These are phyloP conservation scores for Purshia tridentata DNA, from an alignment of 306 rosid genomes.

Conservation along the genomic window DNA sequence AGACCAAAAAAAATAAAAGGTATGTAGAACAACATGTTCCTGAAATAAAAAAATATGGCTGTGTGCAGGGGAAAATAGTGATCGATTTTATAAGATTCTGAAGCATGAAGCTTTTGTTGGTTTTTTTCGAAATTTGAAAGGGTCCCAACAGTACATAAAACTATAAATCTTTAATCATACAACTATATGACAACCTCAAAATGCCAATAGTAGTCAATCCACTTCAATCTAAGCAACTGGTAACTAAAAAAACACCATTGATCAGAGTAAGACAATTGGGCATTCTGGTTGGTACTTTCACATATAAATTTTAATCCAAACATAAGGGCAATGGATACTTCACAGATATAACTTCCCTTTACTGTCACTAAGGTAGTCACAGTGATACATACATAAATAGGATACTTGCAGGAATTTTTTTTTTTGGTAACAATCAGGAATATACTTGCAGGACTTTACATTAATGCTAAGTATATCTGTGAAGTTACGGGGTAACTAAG, in stretches of 20 bases:
- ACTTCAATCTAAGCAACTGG: background rate
- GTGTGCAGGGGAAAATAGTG: background rate
- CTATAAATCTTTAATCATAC: background rate
- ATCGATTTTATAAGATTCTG: background rate
- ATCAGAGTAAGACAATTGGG: no score
- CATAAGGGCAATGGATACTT: background rate
- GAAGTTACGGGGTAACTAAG: background rate
- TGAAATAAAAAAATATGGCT: background rate
- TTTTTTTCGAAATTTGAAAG: background rate
- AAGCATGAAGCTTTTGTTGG: background rate
- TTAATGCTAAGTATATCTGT: background rate
- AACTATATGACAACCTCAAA: background rate
- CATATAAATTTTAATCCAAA: background rate
- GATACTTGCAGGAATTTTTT: background rate
- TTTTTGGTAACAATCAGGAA: no score
- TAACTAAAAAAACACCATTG: background rate
- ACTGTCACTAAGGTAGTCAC: background rate
- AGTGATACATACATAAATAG: background rate
- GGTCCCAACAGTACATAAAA: background rate
- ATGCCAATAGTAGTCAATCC: background rate
- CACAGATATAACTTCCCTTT: background rate
- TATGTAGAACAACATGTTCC: background rate
- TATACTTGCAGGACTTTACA: background rate
- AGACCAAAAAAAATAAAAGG: no score
- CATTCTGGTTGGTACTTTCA: background rate